phyloP scores from a whole-genome alignment of 805 yeast genomes.

The Lipomyces yamadae region DNA sequence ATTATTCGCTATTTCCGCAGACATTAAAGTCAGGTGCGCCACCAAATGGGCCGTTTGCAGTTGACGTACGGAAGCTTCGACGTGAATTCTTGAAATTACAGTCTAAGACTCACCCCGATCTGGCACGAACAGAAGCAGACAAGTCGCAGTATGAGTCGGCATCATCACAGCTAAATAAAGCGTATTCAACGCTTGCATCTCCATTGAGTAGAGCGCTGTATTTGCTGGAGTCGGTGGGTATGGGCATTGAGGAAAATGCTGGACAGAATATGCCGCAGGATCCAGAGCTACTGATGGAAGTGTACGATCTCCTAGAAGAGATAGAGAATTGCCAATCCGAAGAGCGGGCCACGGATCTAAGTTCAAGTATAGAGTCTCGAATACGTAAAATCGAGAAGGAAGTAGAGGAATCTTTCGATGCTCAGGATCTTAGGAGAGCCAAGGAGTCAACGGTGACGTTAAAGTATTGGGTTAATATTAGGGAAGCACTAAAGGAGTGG shows the following conservation, averaged over 20 bases:
- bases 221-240: slow-evolving; percentile 52
- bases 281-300: slow-evolving; percentile 69
- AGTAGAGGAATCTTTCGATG: slow-evolving; percentile 55
- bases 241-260: slow-evolving; percentile 59
- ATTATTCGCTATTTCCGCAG: slow-evolving; percentile 72
- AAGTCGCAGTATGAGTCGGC: slow-evolving; percentile 44
- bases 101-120: slow-evolving; percentile 81
- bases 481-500: slow-evolving; percentile 63
- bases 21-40: slow-evolving; percentile 72
- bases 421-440: slow-evolving; percentile 60
- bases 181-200: slow-evolving; percentile 69
- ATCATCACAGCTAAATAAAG: slow-evolving; percentile 70
- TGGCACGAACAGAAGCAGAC: slow-evolving; percentile 45
- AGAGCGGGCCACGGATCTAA: slow-evolving; percentile 59
- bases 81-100: slow-evolving; percentile 78
- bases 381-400: slow-evolving; percentile 53
- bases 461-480: slow-evolving; percentile 84
- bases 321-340: slow-evolving; percentile 68
- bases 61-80: slow-evolving; percentile 63
- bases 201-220: slow-evolving; percentile 77
- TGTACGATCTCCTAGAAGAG: slow-evolving; percentile 83
- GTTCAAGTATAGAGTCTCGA: slow-evolving; percentile 61
- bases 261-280: slow-evolving; percentile 52
- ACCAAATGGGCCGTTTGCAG: slow-evolving; percentile 60
- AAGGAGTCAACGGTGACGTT: slow-evolving; percentile 70